Evolutionary conservation across 2,329 filamentous ascomycete species (phyloP).

Genomic region (Sporothrix curviconia): DNA sequence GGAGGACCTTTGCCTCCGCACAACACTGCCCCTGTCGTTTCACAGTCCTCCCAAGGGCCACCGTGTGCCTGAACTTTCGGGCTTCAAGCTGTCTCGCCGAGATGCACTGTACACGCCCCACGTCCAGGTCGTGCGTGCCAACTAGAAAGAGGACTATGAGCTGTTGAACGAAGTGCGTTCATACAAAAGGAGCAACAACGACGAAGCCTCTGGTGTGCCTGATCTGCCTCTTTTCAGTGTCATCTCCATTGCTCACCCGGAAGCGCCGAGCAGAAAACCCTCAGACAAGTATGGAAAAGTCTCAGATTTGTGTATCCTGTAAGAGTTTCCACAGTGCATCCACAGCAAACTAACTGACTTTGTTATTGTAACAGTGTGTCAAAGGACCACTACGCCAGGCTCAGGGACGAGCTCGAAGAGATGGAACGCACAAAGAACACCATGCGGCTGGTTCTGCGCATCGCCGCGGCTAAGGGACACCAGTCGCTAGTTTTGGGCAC

Average conservation of each 20-base stretch:
- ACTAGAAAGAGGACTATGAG: conserved; percentile 2
- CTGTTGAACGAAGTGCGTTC: conserved; percentile 19
- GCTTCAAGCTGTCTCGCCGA: not conserved
- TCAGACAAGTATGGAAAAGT: too few species aligned
- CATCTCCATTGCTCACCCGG: conserved; percentile 51
- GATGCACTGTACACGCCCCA: conserved; percentile 28
- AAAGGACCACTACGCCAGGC: too few species aligned
- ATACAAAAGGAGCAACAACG: not conserved
- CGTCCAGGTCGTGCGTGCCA: conserved; percentile 27
- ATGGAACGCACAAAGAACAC: conserved; percentile 54
- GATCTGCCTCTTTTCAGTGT: conserved; percentile 50
- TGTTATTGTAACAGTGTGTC: too few species aligned
- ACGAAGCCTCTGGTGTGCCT: too few species aligned
- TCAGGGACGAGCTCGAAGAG: too few species aligned
- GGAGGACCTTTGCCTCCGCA: conserved; percentile 61
- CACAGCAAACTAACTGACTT: too few species aligned
- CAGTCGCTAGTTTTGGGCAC: conserved; percentile 59
- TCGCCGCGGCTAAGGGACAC: conserved; percentile 52
- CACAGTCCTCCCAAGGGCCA: conserved; percentile 14
- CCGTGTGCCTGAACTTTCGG: too few species aligned
- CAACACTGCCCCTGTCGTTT: conserved; percentile 45
- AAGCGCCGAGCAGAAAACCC: too few species aligned
- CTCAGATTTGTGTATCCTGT: too few species aligned
- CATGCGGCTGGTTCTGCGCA: conserved; percentile 54
- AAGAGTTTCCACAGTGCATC: too few species aligned